A percentile compares a stretch with the other conserved stretches of the same genome.
phyloP scores from a whole-genome alignment of 2,329 filamentous ascomycete species.

The Chaetomium olivaceum region DNA sequence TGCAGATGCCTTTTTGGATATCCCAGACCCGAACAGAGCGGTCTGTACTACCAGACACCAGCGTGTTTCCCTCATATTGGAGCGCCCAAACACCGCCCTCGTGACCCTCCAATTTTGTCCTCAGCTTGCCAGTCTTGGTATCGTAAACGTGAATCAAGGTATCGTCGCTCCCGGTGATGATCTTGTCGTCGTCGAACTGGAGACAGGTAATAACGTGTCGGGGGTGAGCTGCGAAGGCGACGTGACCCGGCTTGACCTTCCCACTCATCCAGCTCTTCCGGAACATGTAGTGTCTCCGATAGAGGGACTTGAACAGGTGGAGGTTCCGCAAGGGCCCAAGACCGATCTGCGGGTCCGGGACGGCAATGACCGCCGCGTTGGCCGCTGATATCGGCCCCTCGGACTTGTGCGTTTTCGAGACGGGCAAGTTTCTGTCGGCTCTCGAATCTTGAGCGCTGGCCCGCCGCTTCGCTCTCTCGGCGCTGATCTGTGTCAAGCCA shows the following conservation, averaged over 20 bases:
- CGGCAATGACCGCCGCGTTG: slow-evolving; percentile 76
- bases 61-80: slow-evolving; percentile 90
- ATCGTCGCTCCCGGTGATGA: slow-evolving; percentile 95
- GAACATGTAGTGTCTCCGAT: slow-evolving; percentile 89
- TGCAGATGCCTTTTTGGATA: slow-evolving; percentile 87
- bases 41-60: slow-evolving; percentile 96
- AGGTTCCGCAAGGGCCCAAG: slow-evolving; percentile 76
- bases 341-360: slow-evolving; percentile 80
- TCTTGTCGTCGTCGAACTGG: slow-evolving; percentile 97
- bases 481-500: slow-evolving; percentile 45
- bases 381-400: slow-evolving; percentile 87
- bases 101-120: slow-evolving; percentile 83
- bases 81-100: slow-evolving; percentile 97
- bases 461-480: slow-evolving; percentile 57
- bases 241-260: slow-evolving; percentile 79
- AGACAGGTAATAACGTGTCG: slow-evolving; percentile 96
- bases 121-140: slow-evolving; percentile 85
- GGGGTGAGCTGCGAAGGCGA: slow-evolving; percentile 95
- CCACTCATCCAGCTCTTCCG: slow-evolving; percentile 89
- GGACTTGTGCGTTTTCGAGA: slow-evolving; percentile 56
- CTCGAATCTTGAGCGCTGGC: slow-evolving; percentile 51
- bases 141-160: slow-evolving; percentile 98
- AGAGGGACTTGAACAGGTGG: slow-evolving; percentile 94
- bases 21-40: slow-evolving; percentile 99
- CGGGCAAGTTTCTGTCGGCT: slow-evolving; percentile 44